Conservation (phyloP, 192 early-diverging fungal species). For the Entophlyctis helioformis region DNA sequence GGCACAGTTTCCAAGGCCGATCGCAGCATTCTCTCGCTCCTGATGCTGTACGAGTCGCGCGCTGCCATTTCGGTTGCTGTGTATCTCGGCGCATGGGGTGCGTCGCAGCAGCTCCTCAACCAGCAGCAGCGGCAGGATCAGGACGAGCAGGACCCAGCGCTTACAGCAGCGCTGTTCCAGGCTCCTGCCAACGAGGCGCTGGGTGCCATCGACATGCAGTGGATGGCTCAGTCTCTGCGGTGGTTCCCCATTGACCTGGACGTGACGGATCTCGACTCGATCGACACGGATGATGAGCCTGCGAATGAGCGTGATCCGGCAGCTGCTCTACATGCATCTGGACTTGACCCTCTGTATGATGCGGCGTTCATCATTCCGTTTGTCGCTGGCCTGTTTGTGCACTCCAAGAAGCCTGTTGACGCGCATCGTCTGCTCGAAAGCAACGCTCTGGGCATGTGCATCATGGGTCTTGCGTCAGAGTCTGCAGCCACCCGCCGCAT, state of each 20-base stretch:
- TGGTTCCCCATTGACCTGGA: slow-evolving; percentile 42
- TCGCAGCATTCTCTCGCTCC: slow-evolving; percentile 39
- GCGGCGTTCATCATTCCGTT: slow-evolving; percentile 60
- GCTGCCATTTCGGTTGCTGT: too few relatives aligned
- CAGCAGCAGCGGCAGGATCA: too few relatives aligned
- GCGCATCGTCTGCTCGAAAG: slow-evolving; percentile 49
- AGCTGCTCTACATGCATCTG: slow-evolving; percentile 6
- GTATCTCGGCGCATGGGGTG: too few relatives aligned
- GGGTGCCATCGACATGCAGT: slow-evolving; percentile 41
- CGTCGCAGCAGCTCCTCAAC: too few relatives aligned
- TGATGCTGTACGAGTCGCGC: slow-evolving; percentile 41
- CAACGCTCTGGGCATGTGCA: slow-evolving; percentile 54
- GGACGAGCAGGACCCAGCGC: too few relatives aligned
- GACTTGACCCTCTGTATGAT: slow-evolving; percentile 42
- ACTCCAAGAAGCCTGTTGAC: slow-evolving; percentile 38
- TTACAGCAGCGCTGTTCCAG: slow-evolving; percentile 12
- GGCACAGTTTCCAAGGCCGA: slow-evolving; percentile 44
- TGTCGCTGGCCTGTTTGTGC: slow-evolving; percentile 37
- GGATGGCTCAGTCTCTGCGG: slow-evolving; percentile 50
- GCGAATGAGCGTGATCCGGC: too few relatives aligned
- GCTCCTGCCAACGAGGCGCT: slow-evolving; percentile 37
- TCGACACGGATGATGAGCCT: too few relatives aligned
- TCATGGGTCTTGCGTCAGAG: slow-evolving; percentile 49
- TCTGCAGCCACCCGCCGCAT: slow-evolving; percentile 41
- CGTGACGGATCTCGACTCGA: too few relatives aligned